These are phyloP conservation scores for Bigelowiella natans DNA, from an alignment of 78 protist species.

Conservation along the genomic window DNA sequence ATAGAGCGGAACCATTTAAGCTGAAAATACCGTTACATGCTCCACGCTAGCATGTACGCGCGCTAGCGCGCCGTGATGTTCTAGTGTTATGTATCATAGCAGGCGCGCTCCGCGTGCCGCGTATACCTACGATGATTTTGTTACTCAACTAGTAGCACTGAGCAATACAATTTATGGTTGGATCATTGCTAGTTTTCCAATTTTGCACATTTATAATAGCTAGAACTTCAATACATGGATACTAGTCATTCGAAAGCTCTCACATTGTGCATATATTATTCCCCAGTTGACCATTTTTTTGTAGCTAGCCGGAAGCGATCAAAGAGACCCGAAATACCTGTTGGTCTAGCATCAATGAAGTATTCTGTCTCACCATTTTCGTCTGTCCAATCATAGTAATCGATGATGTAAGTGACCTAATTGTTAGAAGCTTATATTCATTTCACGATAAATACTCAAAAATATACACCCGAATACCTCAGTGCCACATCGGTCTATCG, in stretches of 20 bases:
- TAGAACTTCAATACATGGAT: not conserved
- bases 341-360: not conserved
- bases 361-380: not conserved
- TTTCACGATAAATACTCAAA: not conserved
- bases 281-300: not conserved
- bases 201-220: not conserved
- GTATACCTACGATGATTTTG: too few species aligned
- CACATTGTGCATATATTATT: not conserved
- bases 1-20: too few species aligned
- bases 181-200: not conserved
- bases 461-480: not conserved
- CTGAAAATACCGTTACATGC: too few species aligned
- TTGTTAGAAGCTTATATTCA: not conserved
- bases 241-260: not conserved
- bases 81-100: too few species aligned
- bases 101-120: too few species aligned
- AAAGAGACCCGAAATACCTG: not conserved
- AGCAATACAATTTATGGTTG: too few species aligned
- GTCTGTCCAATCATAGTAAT: not conserved
- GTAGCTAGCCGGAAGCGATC: not conserved
- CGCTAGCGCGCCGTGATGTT: too few species aligned
- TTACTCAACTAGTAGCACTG: too few species aligned
- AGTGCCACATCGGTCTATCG: not conserved
- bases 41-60: too few species aligned
- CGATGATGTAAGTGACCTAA: conserved; percentile 3